Base-by-base conservation (phyloP, 2,329 filamentous ascomycete species). In the Penicillium sp. region DNA sequence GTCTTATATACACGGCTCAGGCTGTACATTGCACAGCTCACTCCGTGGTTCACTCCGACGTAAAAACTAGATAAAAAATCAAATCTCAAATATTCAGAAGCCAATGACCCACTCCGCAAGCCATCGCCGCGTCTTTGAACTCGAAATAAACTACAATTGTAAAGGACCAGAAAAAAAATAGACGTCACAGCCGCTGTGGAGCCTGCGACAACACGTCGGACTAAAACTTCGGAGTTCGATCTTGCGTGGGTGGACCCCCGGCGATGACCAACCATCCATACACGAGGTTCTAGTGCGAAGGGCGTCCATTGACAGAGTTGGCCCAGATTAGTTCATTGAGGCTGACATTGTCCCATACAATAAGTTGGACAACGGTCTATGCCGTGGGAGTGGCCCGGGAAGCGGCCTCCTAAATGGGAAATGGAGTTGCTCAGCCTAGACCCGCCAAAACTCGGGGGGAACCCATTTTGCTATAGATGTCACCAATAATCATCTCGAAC, bases 1-100 rank as follows among this genome's bases (percentile, higher is more conserved):
- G 28, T 42, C 49, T 52, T 52, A 52, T 52, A 52, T 52, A 52
- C 26, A 42, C 29, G 16, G n/a, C 10, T 9, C 31, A 39, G 36
- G 16, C 16, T 16, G 24, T 38, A 39, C 38, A 47, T 43, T 16
- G 21, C n/a, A n/a, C 41, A 10, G 28, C 18, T 36, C 29, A 47
- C 42, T 50, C 33, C 33, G 41, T 44, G 18, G 16, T 16, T 50
- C 24, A 45, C 42, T 45, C 42, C 33, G 45, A 38, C 34, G 43
- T 23, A 26, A 16, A 44, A 29, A 41, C 18, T 8, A 24, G 13
- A 24, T 18, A 18, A 41, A 41, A 41, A 23, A 42, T 23, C 21
- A 10, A 45, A 5, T 12, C 23, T 12, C 15, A 15, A 23, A 24
- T 26, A 24, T 24, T 3, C 4, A 23, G 23, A 46, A 46, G 29